Evolutionary conservation across 1,139 yeast species (phyloP).

Genomic region (Taphrina wiesneri): DNA sequence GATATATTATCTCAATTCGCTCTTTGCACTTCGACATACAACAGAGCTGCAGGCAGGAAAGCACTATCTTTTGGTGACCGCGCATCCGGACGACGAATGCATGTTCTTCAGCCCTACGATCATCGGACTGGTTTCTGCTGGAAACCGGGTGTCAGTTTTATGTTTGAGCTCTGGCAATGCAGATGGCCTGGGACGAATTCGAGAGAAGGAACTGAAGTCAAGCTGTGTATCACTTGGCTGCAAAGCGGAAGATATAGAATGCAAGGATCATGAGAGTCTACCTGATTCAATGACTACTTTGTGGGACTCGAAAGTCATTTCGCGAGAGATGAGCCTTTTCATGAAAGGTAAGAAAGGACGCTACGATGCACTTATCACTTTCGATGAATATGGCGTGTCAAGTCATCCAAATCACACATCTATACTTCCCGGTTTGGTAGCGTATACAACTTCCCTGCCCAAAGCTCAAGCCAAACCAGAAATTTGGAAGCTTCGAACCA

Average conservation of each 20-base stretch:
- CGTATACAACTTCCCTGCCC: constrained; percentile 40
- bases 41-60: constrained; percentile 33
- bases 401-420: constrained; percentile 83
- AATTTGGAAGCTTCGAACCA: constrained; percentile 46
- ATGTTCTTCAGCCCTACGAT: constrained; percentile 93
- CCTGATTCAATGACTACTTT: constrained; percentile 70
- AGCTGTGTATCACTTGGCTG: constrained; percentile 64
- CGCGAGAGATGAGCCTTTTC: constrained; percentile 2
- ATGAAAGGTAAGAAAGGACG: constrained; percentile 2
- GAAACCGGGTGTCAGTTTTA: constrained; percentile 43
- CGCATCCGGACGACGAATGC: constrained; percentile 98
- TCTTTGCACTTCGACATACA: constrained; percentile 25
- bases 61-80: constrained; percentile 57
- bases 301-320: constrained; percentile 61
- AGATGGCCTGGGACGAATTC: constrained; percentile 65
- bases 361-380: constrained; percentile 58
- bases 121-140: background rate
- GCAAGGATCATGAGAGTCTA: constrained; percentile 54
- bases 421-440: constrained; percentile 36
- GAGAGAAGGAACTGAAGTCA: constrained; percentile 60
- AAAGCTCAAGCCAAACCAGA: constrained; percentile 37
- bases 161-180: constrained; percentile 81
- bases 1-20: constrained; percentile 20
- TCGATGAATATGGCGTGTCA: constrained; percentile 81
- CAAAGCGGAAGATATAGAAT: constrained; percentile 50